Conservation (phyloP, 495 filamentous ascomycete species). For the Bacidia gigantensis region DNA sequence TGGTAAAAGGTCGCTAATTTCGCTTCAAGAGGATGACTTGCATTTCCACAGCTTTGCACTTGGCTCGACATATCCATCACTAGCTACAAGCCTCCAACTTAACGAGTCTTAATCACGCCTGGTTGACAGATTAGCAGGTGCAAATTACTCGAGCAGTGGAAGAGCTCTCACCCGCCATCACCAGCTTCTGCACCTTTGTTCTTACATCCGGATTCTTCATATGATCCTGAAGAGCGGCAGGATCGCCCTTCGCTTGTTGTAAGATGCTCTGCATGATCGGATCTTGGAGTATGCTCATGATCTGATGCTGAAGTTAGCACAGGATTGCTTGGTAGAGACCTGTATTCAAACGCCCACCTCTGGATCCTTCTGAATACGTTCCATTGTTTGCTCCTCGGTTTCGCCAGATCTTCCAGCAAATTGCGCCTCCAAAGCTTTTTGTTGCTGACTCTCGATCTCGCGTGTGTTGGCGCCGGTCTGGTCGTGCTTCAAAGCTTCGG, state of each 20-base stretch:
- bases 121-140: not conserved
- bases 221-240: slow-evolving; percentile 82
- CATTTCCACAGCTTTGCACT: not conserved
- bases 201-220: slow-evolving; percentile 82
- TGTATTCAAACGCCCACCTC: slow-evolving; percentile 55
- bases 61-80: not conserved
- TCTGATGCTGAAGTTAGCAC: slow-evolving; percentile 32
- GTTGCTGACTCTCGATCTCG: slow-evolving; percentile 87
- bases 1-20: slow-evolving; percentile 12
- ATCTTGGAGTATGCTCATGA: slow-evolving; percentile 81
- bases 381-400: slow-evolving; percentile 91
- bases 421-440: slow-evolving; percentile 88
- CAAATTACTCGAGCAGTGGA: not conserved
- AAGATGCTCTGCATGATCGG: slow-evolving; percentile 97
- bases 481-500: slow-evolving; percentile 66
- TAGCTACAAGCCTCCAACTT: not conserved
- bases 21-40: slow-evolving; percentile 5
- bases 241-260: slow-evolving; percentile 88
- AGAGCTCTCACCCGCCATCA: slow-evolving; percentile 50
- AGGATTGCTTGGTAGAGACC: not conserved
- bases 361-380: slow-evolving; percentile 80
- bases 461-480: slow-evolving; percentile 57
- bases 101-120: slow-evolving; percentile 51
- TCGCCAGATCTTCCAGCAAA: slow-evolving; percentile 81
- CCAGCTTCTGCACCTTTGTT: slow-evolving; percentile 80